A percentile compares a stretch with the other conserved stretches of the same genome.
phyloP scores from a whole-genome alignment of 1,139 yeast genomes.

The Zygosaccharomyces sapae region DNA sequence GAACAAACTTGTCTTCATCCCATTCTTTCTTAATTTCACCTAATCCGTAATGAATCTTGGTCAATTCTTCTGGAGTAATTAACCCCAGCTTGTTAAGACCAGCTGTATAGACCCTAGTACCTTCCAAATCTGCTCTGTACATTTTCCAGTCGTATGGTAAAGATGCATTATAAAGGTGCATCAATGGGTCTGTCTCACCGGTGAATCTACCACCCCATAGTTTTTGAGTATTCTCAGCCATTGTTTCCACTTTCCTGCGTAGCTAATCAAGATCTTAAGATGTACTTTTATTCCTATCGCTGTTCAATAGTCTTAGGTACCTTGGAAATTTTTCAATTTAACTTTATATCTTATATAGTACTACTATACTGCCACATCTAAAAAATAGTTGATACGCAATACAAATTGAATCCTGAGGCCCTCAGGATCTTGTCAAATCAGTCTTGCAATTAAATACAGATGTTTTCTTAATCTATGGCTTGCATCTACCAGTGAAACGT shows the following conservation, averaged over 20 bases:
- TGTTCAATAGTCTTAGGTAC: background rate
- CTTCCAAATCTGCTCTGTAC: conserved; percentile 91
- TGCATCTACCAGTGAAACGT: conserved; percentile 96
- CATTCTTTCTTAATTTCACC: conserved; percentile 71
- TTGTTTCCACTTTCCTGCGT: conserved; percentile 14
- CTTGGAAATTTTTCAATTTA: background rate
- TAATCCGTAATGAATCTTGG: conserved; percentile 78
- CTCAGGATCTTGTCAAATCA: too few relatives aligned
- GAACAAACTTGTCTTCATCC: conserved; percentile 67
- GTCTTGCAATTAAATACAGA: too few relatives aligned
- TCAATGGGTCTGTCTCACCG: conserved; percentile 92
- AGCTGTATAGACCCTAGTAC: conserved; percentile 87
- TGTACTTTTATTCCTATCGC: background rate
- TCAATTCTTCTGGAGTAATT: conserved; percentile 64
- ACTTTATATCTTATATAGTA: background rate
- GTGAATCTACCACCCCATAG: conserved; percentile 99
- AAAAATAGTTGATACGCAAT: background rate
- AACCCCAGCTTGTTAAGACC: conserved; percentile 80
- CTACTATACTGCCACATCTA: background rate
- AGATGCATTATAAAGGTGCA: conserved; percentile 96
- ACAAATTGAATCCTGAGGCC: too few relatives aligned
- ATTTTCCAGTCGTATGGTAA: conserved; percentile 91
- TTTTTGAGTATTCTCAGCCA: conserved; percentile 44
- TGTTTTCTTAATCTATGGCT: conserved; percentile 51
- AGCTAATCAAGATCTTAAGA: background rate